Evolutionary conservation across 257 asterid species (phyloP), one percentile per base, ranked within the genome.

Genomic region (Euphrasia confusa): DNA sequence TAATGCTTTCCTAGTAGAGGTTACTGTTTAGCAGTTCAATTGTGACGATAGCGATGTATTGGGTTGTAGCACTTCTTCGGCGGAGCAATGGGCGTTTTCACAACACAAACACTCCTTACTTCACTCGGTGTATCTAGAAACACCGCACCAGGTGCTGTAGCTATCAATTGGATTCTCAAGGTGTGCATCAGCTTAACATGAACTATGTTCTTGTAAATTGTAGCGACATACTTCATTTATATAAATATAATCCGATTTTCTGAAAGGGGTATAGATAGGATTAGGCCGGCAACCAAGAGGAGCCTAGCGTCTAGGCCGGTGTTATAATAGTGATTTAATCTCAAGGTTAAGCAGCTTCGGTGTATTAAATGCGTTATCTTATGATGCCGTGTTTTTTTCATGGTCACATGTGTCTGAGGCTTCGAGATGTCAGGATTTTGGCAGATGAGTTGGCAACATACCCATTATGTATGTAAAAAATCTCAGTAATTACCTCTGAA

Each of bases 91-190:
- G 87, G 99, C 64, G 99, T 89, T 65, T 93, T 93, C 69, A 93
- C 99, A 4, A 93, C 97, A n/a, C 97, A 89, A 74, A 79, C 99
- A 48, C 95, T 93, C 53, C 79, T 93, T 60, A 69, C 73, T 56
- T 93, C 99, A 5, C 88, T 93, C 45, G 99, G 99, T 74, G 86
- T 89, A 55, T 79, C 92, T 61, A 75, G 78, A 74, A 84, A 75
- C 72, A 78, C 89, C 47, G 78, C 79, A 54, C 89, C 90, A 26
- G 84, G 97, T 63, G 99, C 99, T 56, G 86, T 93, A 63, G 97
- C 99, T 64, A 87, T 89, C 81, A 89, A 93, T 71, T 93, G 99
- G 99, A 87, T 93, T 83, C 92, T 93, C 72, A 93, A 93, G 97
- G 99, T 89, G 75, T 70, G 71, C 70, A 58, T 62, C 3, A 30